Conservation (phyloP, 257 asterid genomes). For the Solanum paucissectum region DNA sequence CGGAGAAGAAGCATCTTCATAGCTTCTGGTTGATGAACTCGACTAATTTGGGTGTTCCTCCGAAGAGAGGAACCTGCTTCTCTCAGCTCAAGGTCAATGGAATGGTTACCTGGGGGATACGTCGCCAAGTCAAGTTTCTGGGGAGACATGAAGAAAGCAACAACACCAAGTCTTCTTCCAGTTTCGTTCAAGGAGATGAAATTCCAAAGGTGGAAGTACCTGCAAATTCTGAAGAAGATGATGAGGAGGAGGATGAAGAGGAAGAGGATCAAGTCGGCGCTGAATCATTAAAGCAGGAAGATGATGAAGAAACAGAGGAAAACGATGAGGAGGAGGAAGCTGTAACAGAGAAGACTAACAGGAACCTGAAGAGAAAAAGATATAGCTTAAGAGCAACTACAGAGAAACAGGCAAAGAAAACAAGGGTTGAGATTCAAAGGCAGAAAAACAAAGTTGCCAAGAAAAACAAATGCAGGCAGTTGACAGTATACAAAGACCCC, state of each 20-base stretch:
- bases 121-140: slow-evolving; percentile 68
- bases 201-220: slow-evolving; percentile 4
- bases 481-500: slow-evolving; percentile 44
- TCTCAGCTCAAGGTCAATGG: slow-evolving; percentile 51
- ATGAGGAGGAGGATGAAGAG: not conserved
- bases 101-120: slow-evolving; percentile 74
- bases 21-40: slow-evolving; percentile 51
- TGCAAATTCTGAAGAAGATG: slow-evolving; percentile 13
- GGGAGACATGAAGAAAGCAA: slow-evolving; percentile 50
- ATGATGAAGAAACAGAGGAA: slow-evolving; percentile 13
- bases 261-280: slow-evolving; percentile 13
- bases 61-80: slow-evolving; percentile 29
- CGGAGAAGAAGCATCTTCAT: slow-evolving; percentile 38
- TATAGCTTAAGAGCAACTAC: slow-evolving; percentile 46
- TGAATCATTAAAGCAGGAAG: slow-evolving; percentile 5
- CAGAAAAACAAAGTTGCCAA: slow-evolving; percentile 28
- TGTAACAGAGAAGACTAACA: slow-evolving; percentile 14
- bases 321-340: slow-evolving; percentile 25
- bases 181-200: slow-evolving; percentile 29
- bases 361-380: slow-evolving; percentile 60
- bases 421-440: slow-evolving; percentile 25
- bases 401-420: slow-evolving; percentile 34
- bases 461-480: slow-evolving; percentile 36
- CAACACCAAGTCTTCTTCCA: slow-evolving; percentile 32
- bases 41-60: not conserved